Evolutionary conservation across 2,329 filamentous ascomycete genomes (phyloP), one percentile per base, ranked within the genome.

Genomic region (Bipolaris gigantea): DNA sequence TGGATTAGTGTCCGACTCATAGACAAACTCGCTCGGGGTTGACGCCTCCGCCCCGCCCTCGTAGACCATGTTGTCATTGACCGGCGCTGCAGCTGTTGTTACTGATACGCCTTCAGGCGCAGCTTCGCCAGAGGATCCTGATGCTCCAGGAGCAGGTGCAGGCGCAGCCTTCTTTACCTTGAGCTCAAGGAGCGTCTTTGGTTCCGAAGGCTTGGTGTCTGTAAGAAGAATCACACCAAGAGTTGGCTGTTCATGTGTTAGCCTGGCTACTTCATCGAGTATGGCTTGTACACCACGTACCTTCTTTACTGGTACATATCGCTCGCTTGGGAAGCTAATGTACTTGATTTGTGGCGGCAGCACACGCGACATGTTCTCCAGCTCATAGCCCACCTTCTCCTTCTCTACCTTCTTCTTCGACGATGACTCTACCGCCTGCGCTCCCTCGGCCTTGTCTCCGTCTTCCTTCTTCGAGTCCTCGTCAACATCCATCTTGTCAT

Each of bases 361-460:
- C 33, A 99, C 92, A 66, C 94, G 85, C 50, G 89, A 95, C 91
- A 99, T 95, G 80, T 99, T 99, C 72, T 94, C 90, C 58, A 99
- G 84, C 61, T 97, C 92, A 73, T 94, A 97, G 64, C 94, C 94
- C 55, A 96, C 84, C 84, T 96, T 97, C 79, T 99, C 94, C 80
- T 94, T 95, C 76, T 97, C 92, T 0, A 81, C 80, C 81, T 94
- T 95, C 83, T 95, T 96, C 84, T 93, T 96, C 34, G 81, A 78
- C 13, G 87, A 78, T 11, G 88, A 84, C 35, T 80, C 76, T 1
- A 82, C 78, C 25, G 77, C 65, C 11, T 77, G 73, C 1, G 79
- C 75, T 2, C 74, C 68, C 47, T 89, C 85, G 40, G 87, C 80
- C 38, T 81, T 72, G 46, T 74, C 73, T 38, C 71, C 72, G 23